Base-by-base conservation (phyloP, 139 green algal genomes). In the Chlamydomonas urium region DNA sequence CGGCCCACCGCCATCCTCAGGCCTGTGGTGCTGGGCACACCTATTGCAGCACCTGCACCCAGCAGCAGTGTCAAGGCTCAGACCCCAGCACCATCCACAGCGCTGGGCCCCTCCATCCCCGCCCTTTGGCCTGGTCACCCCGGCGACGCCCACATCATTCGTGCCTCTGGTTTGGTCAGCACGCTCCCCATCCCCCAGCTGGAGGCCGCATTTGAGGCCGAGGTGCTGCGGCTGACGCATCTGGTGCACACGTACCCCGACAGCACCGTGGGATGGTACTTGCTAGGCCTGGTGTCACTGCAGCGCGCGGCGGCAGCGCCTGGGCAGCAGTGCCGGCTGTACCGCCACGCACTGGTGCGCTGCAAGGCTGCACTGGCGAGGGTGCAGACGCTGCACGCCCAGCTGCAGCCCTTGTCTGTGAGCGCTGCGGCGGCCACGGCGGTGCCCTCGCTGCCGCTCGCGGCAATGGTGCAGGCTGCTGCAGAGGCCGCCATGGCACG, bases 251-350 rank as follows among this genome's bases (percentile, higher is more conserved):
- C 61, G 1, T 35, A 57, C 10, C 69, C 69, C 1, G 29, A 48
- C 29, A 71, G 36, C 59, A 24, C 45, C 60, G 71, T 24, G 29
- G 60, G 19, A 45, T 67, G 60, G 60, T 79, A 73, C 57, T 60
- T 67, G 38, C 23, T 76, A 26, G 75, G 75, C 4, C 60, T 77
- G 5, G 53, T 47, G 14, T 59, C 69, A 5, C 38, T 82, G 67
- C 72, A 74, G 63, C 59, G 58, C 10, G 69, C 69, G 10, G 47
- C 66, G 5, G 65, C 65, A 19, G 36, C 35, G 10, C 26, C 60
- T 33, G 63, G 66, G 1, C 31, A 21, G 2, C 71, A 82, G 47
- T 34, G 32, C 33, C 23, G 21, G 2, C 66, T 72, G 37, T 75
- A 60, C 76, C 58, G 71, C 33, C 35, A 33, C 2, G 66, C 76